Evolutionary conservation across 345 rosid species (phyloP), one percentile per base, ranked within the genome.

Genomic region (Citrus reticulata): DNA sequence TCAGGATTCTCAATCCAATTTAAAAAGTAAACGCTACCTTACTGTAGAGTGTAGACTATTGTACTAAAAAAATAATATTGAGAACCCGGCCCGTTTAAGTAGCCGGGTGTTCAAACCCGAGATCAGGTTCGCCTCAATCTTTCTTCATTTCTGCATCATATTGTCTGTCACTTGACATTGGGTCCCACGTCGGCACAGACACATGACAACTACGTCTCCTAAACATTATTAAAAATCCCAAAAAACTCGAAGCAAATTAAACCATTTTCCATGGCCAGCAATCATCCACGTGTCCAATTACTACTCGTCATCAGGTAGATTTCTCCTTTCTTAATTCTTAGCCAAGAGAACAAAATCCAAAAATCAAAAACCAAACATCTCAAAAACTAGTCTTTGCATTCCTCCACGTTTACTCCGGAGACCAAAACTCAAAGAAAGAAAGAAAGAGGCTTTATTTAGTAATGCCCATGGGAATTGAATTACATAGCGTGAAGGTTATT

Each of bases 141-240:
- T n/a, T 39, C 6, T 37, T 42, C 4, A 60, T 9, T 10, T 65
- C 42, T 70, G 60, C 9, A 74, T 74, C 22, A 35, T 61, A 68
- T 25, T 25, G 42, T 1, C n/a, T 34, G 77, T 69, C 65, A 34
- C 5, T 76, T 22, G 29, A 25, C 1, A 4, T 2, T 4, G 68
- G 87, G 86, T 61, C 84, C 89, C 82, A 78, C 79, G 88, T 86
- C 86, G 87, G 87, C 88, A 86, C 82, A 81, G 88, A 83, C 91
- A 80, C 42, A 9, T 77, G 86, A 86, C 90, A 32, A 29, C 57
- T 46, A 42, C 84, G 8, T 27, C 64, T 57, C 63, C 39, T 54
- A 4, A 80, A 68, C 77, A 79, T 59, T 61, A 79, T 72, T 75
- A 78, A 75, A 84, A 77, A 66, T 46, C 40, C 40, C 2, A 30